Base-by-base conservation (phyloP, 148 eudicot species). In the Cornus suecica region DNA sequence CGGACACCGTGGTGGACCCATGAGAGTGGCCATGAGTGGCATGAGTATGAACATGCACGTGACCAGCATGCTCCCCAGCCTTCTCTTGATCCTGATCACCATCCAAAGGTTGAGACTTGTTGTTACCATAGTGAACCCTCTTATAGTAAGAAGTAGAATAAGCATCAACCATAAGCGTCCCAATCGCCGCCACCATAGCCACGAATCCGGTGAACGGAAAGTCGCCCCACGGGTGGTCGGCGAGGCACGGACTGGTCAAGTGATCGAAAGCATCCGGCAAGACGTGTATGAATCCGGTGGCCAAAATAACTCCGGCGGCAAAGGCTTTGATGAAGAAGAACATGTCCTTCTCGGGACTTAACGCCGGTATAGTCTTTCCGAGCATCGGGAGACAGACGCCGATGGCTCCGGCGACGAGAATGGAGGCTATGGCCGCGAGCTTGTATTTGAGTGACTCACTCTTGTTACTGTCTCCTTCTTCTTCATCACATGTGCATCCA, bases 271-370 rank as follows among this genome's bases (percentile, higher is more conserved):
- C 85, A 65, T 84, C 88, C 1, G 87, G 88, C 2, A 87, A 60
- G 15, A 84, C 85, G 71, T 87, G 88, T 77, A 87, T 83, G 79
- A 84, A 87, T 4, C 86, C 90, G 2, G 86, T 87, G 20, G 88
- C 80, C 25, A 84, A 66, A 27, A 84, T 87, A 8, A 87, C 90
- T 34, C 90, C 88, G 6, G 90, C 80, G 0, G 88, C 90, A 8
- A 87, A 62, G 7, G 83, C 76, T 45, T 87, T 87, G 41, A 84
- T 83, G 45, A 87, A 69, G 8, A 84, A 56, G 15, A 86, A 79
- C 8, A 84, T 24, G 14, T 72, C 79, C 9, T 80, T 48, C 16
- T 87, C 87, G 0, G 87, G 85, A 14, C 79, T 80, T 10, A 87
- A 45, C 0, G 83, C 73, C 6, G 84, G 83, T 3, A 86, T 30